Base-by-base conservation (phyloP, 2,329 filamentous ascomycete species). In the Xylaria polymorpha region DNA sequence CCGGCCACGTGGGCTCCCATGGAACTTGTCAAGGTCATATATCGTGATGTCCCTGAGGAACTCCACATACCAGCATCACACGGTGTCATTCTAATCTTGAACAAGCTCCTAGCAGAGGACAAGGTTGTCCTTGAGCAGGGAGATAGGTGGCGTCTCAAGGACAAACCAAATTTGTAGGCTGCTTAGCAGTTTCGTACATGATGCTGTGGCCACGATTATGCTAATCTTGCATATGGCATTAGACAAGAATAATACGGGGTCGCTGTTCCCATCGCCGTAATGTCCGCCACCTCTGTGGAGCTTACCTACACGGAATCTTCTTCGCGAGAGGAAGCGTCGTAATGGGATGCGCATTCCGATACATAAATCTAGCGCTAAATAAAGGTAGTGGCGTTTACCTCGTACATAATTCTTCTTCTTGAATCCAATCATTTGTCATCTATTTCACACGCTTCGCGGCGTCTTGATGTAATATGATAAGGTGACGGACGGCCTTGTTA, bases 21-120 rank as follows among this genome's bases (percentile, higher is more conserved):
- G 86, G 93, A 95, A 67, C 84, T 98, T 71, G 95, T 98, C n/a
- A 92, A 92, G 80, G 83, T 92, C 39, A 93, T 99, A 41, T 99
- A 99, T 79, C 86, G 85, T 62, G 90, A 93, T 75, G 90, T 97
- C 25, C 91, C 92, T 0, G 89, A 92, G 78, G 88, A 85, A 75
- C 83, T 98, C 72, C 92, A 94, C 80, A 77, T 85, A 12, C 91
- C 94, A 9, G 96, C 96, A 0, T 89, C 92, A 71, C 85, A 86
- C 48, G 94, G 94, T 1, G 84, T 98, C 7, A 70, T 90, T 70
- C 92, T 95, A 82, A 92, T 98, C 64, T 80, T 99, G 72, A 81
- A 85, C 66, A 98, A 98, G 84, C 82, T 99, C 73, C 83, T 89
- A 78, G 82, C 81, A 14, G 96, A 98, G 75, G 92, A 90, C 1